phyloP scores from a whole-genome alignment of 148 eudicot species.

The Cornus controversa region DNA sequence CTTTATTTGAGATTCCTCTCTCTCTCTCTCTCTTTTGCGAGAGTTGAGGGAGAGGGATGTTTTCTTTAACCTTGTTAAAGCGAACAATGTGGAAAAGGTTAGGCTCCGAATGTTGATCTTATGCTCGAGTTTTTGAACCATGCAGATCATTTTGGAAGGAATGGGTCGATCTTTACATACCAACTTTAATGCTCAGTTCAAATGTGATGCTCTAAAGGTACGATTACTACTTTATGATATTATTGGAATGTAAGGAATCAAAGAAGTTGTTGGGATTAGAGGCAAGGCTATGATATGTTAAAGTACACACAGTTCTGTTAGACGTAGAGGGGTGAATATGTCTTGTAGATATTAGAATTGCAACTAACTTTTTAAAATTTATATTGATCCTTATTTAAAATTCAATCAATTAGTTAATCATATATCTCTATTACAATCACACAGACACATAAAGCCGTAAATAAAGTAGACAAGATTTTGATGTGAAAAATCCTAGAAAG shows the following conservation, averaged over 20 bases:
- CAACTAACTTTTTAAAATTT: too few species aligned
- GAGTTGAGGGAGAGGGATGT: neutral
- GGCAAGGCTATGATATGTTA: too few species aligned
- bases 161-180: constrained; percentile 97
- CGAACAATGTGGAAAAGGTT: neutral
- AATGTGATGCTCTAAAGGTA: constrained; percentile 96
- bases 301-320: too few species aligned
- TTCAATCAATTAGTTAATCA: too few species aligned
- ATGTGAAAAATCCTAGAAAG: too few species aligned
- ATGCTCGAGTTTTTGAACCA: neutral
- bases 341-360: too few species aligned
- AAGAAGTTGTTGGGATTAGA: too few species aligned
- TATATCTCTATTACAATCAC: too few species aligned
- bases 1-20: neutral
- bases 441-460: too few species aligned
- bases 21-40: neutral
- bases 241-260: neutral
- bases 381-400: too few species aligned
- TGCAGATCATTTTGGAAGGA: constrained; percentile 96
- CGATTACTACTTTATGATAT: neutral
- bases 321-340: too few species aligned
- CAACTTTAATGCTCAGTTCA: constrained; percentile 78
- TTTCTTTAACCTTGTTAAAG: neutral
- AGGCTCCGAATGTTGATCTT: constrained; percentile 2
- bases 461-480: too few species aligned